These are phyloP conservation scores for Agaricus blazei DNA, from an alignment of 768 basidiomycete genomes.

Conservation along the genomic window DNA sequence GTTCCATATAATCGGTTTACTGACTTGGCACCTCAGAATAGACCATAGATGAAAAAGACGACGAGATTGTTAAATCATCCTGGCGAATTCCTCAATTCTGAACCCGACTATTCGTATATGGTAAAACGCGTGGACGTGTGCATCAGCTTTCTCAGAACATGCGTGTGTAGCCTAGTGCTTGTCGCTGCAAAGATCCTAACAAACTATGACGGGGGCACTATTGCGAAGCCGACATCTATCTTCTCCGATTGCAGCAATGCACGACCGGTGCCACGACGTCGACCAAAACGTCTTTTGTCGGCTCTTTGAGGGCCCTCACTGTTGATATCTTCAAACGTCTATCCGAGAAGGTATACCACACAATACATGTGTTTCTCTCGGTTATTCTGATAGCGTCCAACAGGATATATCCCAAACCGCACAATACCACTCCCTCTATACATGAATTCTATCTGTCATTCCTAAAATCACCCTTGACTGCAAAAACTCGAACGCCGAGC, in stretches of 20 bases:
- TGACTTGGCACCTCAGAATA: slow-evolving; percentile 46
- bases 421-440: slow-evolving; percentile 82
- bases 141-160: slow-evolving; percentile 81
- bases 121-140: slow-evolving; percentile 94
- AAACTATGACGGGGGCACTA: slow-evolving; percentile 67
- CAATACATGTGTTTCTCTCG: background rate
- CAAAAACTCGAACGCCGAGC: slow-evolving; percentile 83
- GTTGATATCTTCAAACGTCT: slow-evolving; percentile 73
- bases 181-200: background rate
- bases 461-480: slow-evolving; percentile 65
- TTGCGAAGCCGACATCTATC: slow-evolving; percentile 87
- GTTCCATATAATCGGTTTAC: background rate
- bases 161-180: slow-evolving; percentile 50
- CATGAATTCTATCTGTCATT: slow-evolving; percentile 75
- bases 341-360: slow-evolving; percentile 56
- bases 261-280: slow-evolving; percentile 97
- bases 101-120: slow-evolving; percentile 92
- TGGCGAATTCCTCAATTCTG: slow-evolving; percentile 85
- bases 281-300: slow-evolving; percentile 95
- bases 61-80: slow-evolving; percentile 93
- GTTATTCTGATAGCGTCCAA: background rate
- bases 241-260: slow-evolving; percentile 97
- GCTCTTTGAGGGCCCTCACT: slow-evolving; percentile 72
- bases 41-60: slow-evolving; percentile 80
- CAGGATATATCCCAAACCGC: slow-evolving; percentile 79